These are phyloP conservation scores for Stagonosporopsis chrysanthemi DNA, from an alignment of 2,329 filamentous ascomycete species.

Conservation along the genomic window DNA sequence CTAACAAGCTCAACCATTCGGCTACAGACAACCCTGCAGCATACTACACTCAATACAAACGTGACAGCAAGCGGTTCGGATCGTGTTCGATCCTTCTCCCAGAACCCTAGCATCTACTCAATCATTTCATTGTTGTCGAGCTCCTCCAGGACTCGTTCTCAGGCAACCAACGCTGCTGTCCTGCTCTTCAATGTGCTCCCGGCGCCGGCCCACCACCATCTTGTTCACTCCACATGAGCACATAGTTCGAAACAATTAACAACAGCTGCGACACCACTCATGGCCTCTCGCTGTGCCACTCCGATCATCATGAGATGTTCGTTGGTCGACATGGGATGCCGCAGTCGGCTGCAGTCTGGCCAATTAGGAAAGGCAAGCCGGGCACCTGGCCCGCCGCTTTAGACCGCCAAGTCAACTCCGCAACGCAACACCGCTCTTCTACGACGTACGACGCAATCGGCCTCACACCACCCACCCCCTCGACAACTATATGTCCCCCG, in stretches of 20 bases:
- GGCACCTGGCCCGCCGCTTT: slow-evolving; percentile 32
- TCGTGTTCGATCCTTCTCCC: slow-evolving; percentile 29
- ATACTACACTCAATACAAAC: slow-evolving; percentile 13
- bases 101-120: slow-evolving; percentile 32
- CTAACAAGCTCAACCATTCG: slow-evolving; percentile 30
- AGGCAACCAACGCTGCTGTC: slow-evolving; percentile 31
- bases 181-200: slow-evolving; percentile 28
- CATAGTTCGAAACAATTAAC: slow-evolving; percentile 22
- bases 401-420: slow-evolving; percentile 11
- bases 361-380: slow-evolving; percentile 36
- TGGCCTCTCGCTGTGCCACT: slow-evolving; percentile 33
- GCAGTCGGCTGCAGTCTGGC: slow-evolving; percentile 23
- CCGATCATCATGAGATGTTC: slow-evolving; percentile 30
- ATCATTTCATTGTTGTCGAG: slow-evolving; percentile 29
- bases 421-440: slow-evolving; percentile 36
- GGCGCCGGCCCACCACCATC: slow-evolving; percentile 19
- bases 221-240: slow-evolving; percentile 15
- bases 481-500: slow-evolving; percentile 36
- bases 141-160: slow-evolving; percentile 27
- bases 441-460: slow-evolving; percentile 27
- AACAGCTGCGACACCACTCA: slow-evolving; percentile 36
- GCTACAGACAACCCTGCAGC: slow-evolving; percentile 22
- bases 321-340: slow-evolving; percentile 36
- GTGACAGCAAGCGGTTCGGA: slow-evolving; percentile 38
- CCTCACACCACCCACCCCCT: slow-evolving; percentile 34